Base-by-base conservation (phyloP, 306 rosid species). In the Quercus agrifolia region DNA sequence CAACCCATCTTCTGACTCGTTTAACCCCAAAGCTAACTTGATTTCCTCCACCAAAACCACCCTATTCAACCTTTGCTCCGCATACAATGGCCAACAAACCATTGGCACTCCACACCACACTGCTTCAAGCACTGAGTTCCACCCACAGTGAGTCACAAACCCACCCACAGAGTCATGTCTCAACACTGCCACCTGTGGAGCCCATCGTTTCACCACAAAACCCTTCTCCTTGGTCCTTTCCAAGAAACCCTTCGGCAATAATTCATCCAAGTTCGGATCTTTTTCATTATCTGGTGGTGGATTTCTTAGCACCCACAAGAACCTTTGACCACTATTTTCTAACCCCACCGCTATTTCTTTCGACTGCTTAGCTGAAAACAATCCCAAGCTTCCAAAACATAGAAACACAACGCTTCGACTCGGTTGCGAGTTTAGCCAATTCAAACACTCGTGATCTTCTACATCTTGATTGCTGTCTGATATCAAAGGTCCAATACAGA, bases 121-220 rank as follows among this genome's bases (percentile, higher is more conserved):
- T 2, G 74, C 77, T 11, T 83, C 86, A 72, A 83, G 4, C 82
- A 80, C 82, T 12, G 87, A 82, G 79, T 78, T 82, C 87, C 87
- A 80, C 23, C 87, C 87, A 17, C 85, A 85, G 15, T 85, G 88
- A 49, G 83, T 81, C 83, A 85, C 83, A 21, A 81, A 81, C 41
- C 75, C 85, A 13, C 85, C 83, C 55, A 81, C 83, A 5, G 88
- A 80, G 41, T 41, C 35, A 27, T 67, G 72, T 0, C 51, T 80
- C 61, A 55, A 51, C 25, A 78, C 72, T 67, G 78, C 85, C 75
- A 81, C 52, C 72, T 67, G 72, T 1, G 72, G 72, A 17, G 72
- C 72, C 72, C 72, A 67, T 67, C 19, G 17, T 21, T 35, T 67
- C 52, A 67, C 27, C 51, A 67, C 72, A n/a, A 67, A 19, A 9